Evolutionary conservation across 2,329 filamentous ascomycete genomes (phyloP).

Genomic region (Alternaria sp.): DNA sequence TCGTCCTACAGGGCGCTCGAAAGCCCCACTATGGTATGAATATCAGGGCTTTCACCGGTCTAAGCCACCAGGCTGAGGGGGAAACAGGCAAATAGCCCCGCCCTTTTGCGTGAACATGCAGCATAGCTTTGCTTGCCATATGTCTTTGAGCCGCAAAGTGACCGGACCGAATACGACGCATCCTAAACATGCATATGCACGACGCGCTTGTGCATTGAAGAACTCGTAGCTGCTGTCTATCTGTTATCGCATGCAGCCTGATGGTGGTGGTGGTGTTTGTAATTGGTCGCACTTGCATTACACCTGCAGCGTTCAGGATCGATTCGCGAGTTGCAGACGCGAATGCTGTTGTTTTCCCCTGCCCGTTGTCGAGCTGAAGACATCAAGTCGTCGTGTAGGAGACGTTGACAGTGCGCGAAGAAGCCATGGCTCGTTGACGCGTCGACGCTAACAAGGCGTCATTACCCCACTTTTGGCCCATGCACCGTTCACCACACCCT

Average conservation of each 20-base stretch:
- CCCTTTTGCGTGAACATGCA: slow-evolving; percentile 10
- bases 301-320: background rate
- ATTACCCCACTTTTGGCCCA: slow-evolving; percentile 10
- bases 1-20: slow-evolving; percentile 15
- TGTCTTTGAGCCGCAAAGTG: slow-evolving; percentile 23
- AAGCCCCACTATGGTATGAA: slow-evolving; percentile 25
- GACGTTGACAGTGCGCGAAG: background rate
- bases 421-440: background rate
- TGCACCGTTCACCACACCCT: slow-evolving; percentile 7
- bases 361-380: background rate
- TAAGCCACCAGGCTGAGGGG: slow-evolving; percentile 24
- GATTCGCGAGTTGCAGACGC: background rate
- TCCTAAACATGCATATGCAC: slow-evolving; percentile 16
- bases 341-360: background rate
- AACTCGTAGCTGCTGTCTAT: slow-evolving; percentile 14
- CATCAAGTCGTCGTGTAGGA: background rate
- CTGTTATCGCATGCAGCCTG: slow-evolving; percentile 19
- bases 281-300: slow-evolving; percentile 11
- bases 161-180: slow-evolving; percentile 25
- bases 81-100: slow-evolving; percentile 24
- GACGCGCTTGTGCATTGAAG: slow-evolving; percentile 19
- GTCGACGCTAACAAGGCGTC: background rate
- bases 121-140: slow-evolving; percentile 4
- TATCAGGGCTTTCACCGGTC: slow-evolving; percentile 28
- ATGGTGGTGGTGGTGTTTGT: slow-evolving; percentile 1